Conservation (phyloP, 1,284 basidiomycete species). For the Ustilago sp. region DNA sequence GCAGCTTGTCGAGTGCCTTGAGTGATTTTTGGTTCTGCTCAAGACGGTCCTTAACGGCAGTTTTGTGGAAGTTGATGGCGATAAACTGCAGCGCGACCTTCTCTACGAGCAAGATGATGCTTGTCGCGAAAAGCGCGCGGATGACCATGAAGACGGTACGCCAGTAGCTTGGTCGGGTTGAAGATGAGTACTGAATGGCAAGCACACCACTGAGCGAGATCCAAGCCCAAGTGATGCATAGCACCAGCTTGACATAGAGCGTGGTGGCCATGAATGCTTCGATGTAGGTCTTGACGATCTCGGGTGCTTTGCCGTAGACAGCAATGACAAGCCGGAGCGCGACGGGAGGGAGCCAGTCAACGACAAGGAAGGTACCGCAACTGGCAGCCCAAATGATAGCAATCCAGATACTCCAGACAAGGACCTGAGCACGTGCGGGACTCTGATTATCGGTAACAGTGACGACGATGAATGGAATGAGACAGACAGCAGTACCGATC, state of each 20-base stretch:
- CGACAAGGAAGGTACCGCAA: slow-evolving; percentile 61
- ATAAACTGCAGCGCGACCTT: slow-evolving; percentile 60
- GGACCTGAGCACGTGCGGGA: slow-evolving; percentile 48
- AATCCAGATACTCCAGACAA: slow-evolving; percentile 66
- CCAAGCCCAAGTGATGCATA: slow-evolving; percentile 67
- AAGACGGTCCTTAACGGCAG: slow-evolving; percentile 64
- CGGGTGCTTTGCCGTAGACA: slow-evolving; percentile 62
- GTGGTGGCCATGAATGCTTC: slow-evolving; percentile 60
- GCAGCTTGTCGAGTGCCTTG: slow-evolving; percentile 62
- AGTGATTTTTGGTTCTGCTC: slow-evolving; percentile 62
- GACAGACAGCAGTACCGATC: slow-evolving; percentile 58
- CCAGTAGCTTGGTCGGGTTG: slow-evolving; percentile 54
- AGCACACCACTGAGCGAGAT: slow-evolving; percentile 64
- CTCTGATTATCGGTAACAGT: slow-evolving; percentile 40
- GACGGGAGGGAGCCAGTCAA: slow-evolving; percentile 59
- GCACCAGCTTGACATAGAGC: slow-evolving; percentile 62
- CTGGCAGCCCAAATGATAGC: slow-evolving; percentile 65
- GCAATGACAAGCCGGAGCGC: slow-evolving; percentile 56
- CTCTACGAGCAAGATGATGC: slow-evolving; percentile 59
- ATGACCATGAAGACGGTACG: slow-evolving; percentile 53
- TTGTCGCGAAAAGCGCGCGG: slow-evolving; percentile 60
- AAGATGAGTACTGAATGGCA: slow-evolving; percentile 43
- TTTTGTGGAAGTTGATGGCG: slow-evolving; percentile 67
- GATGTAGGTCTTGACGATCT: slow-evolving; percentile 58
- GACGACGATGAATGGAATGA: slow-evolving; percentile 66